These are phyloP conservation scores for Butyriboletus loyo DNA, from an alignment of 768 basidiomycete species.

Conservation along the genomic window DNA sequence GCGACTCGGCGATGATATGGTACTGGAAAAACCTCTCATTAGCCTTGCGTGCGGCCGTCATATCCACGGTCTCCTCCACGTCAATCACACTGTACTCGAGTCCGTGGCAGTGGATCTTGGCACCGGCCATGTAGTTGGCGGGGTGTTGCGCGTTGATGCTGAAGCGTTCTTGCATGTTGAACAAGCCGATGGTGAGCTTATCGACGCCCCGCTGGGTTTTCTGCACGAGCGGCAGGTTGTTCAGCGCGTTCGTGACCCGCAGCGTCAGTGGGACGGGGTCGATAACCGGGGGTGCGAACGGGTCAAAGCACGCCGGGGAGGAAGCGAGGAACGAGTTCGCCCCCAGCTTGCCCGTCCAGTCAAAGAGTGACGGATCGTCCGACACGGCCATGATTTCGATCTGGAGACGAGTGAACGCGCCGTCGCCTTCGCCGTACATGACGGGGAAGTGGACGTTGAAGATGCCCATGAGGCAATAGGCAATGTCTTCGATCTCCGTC, in stretches of 20 bases:
- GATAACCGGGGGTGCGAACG: slow-evolving; percentile 14
- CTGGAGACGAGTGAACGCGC: slow-evolving; percentile 28
- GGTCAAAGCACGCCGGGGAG: slow-evolving; percentile 21
- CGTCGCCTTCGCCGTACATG: slow-evolving; percentile 28
- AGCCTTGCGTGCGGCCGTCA: slow-evolving; percentile 3
- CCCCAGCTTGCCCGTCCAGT: slow-evolving; percentile 20
- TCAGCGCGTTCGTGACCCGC: background rate
- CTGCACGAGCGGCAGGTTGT: slow-evolving; percentile 11
- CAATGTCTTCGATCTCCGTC: slow-evolving; percentile 27
- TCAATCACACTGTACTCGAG: slow-evolving; percentile 16
- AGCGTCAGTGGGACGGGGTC: slow-evolving; percentile 18
- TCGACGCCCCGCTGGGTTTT: slow-evolving; percentile 16
- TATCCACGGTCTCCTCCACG: slow-evolving; percentile 15
- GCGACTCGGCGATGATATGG: slow-evolving; percentile 13
- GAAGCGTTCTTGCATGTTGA: slow-evolving; percentile 19
- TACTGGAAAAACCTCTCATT: slow-evolving; percentile 10
- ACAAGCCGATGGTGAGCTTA: slow-evolving; percentile 10
- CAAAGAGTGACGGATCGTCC: slow-evolving; percentile 23
- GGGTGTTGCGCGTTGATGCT: slow-evolving; percentile 21
- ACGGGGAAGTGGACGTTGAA: slow-evolving; percentile 28
- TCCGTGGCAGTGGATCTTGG: slow-evolving; percentile 20
- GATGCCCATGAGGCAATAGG: slow-evolving; percentile 30
- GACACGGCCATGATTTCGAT: slow-evolving; percentile 25
- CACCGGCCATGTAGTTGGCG: slow-evolving; percentile 19
- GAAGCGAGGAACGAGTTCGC: slow-evolving; percentile 18